phyloP scores from a whole-genome alignment of 176 grass and related monocot species.

The Oryza meridionalis region DNA sequence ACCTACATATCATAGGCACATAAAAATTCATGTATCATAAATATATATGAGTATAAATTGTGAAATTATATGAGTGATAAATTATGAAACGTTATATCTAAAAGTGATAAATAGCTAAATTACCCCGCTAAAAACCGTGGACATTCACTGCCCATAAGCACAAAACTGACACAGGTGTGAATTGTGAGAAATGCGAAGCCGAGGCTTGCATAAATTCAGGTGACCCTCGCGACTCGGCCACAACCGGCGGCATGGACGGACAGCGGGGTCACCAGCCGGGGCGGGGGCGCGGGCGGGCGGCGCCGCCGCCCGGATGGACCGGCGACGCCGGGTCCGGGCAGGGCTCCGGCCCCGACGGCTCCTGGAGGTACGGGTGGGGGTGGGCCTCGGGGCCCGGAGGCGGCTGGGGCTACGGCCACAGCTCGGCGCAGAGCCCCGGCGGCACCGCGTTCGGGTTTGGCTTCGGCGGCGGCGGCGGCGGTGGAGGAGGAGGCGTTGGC shows the following conservation, averaged over 20 bases:
- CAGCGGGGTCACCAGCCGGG: constrained; percentile 18
- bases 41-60: no score
- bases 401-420: constrained; percentile 63
- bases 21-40: no score
- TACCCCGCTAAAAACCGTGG: no score
- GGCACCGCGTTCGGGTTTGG: constrained; percentile 50
- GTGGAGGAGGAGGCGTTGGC: constrained; percentile 23
- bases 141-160: no score
- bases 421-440: constrained; percentile 44
- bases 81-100: no score
- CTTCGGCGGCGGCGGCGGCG: constrained; percentile 38
- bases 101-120: no score
- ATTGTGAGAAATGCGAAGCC: not conserved
- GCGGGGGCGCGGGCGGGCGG: not conserved
- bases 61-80: no score
- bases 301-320: constrained; percentile 37
- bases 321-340: constrained; percentile 54
- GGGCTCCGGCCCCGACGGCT: constrained; percentile 47
- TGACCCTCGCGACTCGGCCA: not conserved
- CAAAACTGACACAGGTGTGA: not conserved
- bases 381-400: constrained; percentile 62
- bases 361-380: constrained; percentile 63
- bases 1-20: no score
- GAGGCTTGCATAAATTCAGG: not conserved
- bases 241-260: constrained; percentile 34